Conservation (phyloP, 441 rosid species). For the Melastoma candidum region DNA sequence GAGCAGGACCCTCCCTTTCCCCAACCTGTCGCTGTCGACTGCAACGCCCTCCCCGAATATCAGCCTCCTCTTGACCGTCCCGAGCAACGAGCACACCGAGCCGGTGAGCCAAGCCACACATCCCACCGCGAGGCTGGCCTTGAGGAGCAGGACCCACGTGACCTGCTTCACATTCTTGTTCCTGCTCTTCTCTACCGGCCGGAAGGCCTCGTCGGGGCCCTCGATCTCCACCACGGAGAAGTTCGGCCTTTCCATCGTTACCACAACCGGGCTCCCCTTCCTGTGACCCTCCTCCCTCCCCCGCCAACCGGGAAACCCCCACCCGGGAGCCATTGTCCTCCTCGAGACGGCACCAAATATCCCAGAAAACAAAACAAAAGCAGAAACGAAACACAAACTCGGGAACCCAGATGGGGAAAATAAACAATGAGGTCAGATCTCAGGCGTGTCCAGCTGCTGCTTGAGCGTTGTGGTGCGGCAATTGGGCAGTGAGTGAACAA, state of each 20-base stretch:
- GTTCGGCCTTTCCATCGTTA: slow-evolving; percentile 80
- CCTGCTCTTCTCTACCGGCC: slow-evolving; percentile 72
- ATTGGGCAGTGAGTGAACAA: no score
- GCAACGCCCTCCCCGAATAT: slow-evolving; percentile 49
- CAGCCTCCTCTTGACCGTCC: slow-evolving; percentile 61
- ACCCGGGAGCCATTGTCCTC: slow-evolving; percentile 49
- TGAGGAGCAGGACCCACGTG: slow-evolving; percentile 85
- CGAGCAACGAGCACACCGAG: slow-evolving; percentile 72
- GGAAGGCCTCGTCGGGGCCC: slow-evolving; percentile 79
- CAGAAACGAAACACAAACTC: no score
- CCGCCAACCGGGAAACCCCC: slow-evolving; percentile 68
- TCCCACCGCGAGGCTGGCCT: slow-evolving; percentile 79
- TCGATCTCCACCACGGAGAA: slow-evolving; percentile 73
- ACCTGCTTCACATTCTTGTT: slow-evolving; percentile 85
- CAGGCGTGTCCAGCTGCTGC: no score
- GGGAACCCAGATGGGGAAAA: no score
- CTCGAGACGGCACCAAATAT: background rate
- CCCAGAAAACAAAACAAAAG: no score
- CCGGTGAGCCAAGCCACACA: slow-evolving; percentile 72
- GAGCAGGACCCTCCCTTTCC: slow-evolving; percentile 10
- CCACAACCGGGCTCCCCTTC: slow-evolving; percentile 76
- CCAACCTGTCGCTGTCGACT: slow-evolving; percentile 10
- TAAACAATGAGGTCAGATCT: no score
- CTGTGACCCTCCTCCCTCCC: slow-evolving; percentile 33
- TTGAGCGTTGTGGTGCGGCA: no score